phyloP scores from a whole-genome alignment of 768 basidiomycete genomes.

The Boletus pseudo-olivaceus region DNA sequence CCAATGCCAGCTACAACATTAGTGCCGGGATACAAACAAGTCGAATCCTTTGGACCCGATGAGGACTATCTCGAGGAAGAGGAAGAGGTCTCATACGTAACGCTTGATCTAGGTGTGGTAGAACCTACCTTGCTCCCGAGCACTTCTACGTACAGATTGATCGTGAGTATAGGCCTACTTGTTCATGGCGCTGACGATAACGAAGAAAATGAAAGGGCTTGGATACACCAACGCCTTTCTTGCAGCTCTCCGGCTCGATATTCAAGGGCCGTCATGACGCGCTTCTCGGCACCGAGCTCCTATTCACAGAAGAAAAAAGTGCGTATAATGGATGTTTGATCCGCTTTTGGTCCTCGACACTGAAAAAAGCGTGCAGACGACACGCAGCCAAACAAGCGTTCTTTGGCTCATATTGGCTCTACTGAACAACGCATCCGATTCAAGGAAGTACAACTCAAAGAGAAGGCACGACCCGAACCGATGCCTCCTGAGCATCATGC shows the following conservation, averaged over 20 bases:
- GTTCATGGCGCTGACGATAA: not conserved
- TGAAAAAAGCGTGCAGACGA: conserved; percentile 32
- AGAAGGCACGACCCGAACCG: conserved; percentile 33
- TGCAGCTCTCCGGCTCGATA: conserved; percentile 74
- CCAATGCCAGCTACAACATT: conserved; percentile 29
- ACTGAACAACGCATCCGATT: conserved; percentile 72
- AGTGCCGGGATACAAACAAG: conserved; percentile 61
- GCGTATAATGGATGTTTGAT: not conserved
- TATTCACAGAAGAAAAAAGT: conserved; percentile 73
- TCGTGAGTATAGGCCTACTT: conserved; percentile 44
- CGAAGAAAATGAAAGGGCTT: conserved; percentile 48
- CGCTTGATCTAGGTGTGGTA: conserved; percentile 66
- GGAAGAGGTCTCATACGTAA: conserved; percentile 61
- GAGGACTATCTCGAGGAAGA: conserved; percentile 58
- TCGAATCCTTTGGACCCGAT: conserved; percentile 64
- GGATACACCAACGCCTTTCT: conserved; percentile 71
- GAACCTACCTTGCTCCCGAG: conserved; percentile 76
- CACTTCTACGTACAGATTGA: conserved; percentile 65
- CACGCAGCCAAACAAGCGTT: conserved; percentile 46
- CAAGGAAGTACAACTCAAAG: conserved; percentile 59
- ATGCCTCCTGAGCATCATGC: conserved; percentile 3
- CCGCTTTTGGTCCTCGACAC: not conserved
- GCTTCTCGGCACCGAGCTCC: conserved; percentile 70
- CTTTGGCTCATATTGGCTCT: conserved; percentile 53
- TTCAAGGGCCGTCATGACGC: conserved; percentile 66